Evolutionary conservation across 768 basidiomycete species (phyloP).

Genomic region (Amanita inopinata): DNA sequence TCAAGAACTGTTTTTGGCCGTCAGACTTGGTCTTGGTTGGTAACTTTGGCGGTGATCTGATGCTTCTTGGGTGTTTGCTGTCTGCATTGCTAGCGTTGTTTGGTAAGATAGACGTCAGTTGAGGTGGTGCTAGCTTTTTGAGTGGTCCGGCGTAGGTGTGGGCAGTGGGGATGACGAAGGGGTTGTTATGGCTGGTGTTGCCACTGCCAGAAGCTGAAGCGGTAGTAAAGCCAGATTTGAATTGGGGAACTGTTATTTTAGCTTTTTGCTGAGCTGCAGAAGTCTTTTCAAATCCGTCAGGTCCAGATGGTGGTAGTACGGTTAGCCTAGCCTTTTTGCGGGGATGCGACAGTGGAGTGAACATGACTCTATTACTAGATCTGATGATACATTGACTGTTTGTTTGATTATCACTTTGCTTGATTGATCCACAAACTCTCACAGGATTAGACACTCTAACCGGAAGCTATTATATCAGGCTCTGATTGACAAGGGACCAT

Average conservation of each 20-base stretch:
- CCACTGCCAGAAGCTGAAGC: background rate
- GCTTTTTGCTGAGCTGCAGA: background rate
- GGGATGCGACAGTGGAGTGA: too few species aligned
- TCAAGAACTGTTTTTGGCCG: conserved; percentile 24
- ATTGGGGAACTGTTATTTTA: conserved; percentile 4
- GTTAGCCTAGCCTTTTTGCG: conserved; percentile 6
- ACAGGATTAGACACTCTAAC: too few species aligned
- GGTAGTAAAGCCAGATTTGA: conserved; percentile 3
- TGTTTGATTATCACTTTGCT: too few species aligned
- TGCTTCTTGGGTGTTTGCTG: background rate
- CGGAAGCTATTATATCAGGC: too few species aligned
- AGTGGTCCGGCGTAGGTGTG: background rate
- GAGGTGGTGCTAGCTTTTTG: conserved; percentile 1
- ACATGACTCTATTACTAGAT: too few species aligned
- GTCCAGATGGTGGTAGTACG: background rate
- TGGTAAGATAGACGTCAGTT: background rate
- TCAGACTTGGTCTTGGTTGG: background rate
- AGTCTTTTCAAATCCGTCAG: conserved; percentile 6
- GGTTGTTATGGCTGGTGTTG: background rate
- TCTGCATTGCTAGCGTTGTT: background rate
- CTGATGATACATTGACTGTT: too few species aligned
- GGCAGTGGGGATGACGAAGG: background rate
- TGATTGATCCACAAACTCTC: too few species aligned
- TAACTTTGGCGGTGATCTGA: background rate
- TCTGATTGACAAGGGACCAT: too few species aligned